Evolutionary conservation across 2,329 filamentous ascomycete genomes (phyloP).

Genomic region (Ustulina deusta): DNA sequence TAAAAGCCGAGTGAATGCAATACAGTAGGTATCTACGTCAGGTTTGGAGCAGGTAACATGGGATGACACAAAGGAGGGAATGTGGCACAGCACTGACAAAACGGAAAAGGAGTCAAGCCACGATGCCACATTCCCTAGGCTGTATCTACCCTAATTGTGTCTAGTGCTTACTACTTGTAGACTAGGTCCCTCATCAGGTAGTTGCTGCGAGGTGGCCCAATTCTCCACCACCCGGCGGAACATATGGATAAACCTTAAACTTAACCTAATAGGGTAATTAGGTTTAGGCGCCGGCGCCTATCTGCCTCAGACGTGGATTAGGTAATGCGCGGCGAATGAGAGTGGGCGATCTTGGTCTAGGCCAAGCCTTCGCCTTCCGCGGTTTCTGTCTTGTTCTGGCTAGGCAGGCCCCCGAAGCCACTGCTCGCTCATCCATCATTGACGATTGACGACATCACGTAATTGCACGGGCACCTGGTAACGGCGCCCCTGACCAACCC

Average conservation of each 20-base stretch:
- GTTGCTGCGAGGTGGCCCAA: no score
- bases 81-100: no score
- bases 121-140: no score
- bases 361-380: constrained; percentile 8
- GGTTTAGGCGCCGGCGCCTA: background rate
- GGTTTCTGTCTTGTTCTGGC: background rate
- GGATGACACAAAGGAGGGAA: no score
- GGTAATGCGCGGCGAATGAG: no score
- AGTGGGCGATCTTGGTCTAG: background rate
- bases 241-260: no score
- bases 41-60: background rate
- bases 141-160: no score
- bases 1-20: background rate
- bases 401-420: background rate
- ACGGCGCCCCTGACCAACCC: constrained; percentile 11
- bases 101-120: background rate
- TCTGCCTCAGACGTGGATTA: no score
- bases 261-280: background rate
- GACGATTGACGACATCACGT: constrained; percentile 23
- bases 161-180: no score
- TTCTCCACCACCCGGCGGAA: no score
- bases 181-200: no score
- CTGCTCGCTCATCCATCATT: background rate
- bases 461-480: constrained; percentile 26
- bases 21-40: background rate